phyloP scores from a whole-genome alignment of 306 rosid genomes.

The Cicer judaicum region DNA sequence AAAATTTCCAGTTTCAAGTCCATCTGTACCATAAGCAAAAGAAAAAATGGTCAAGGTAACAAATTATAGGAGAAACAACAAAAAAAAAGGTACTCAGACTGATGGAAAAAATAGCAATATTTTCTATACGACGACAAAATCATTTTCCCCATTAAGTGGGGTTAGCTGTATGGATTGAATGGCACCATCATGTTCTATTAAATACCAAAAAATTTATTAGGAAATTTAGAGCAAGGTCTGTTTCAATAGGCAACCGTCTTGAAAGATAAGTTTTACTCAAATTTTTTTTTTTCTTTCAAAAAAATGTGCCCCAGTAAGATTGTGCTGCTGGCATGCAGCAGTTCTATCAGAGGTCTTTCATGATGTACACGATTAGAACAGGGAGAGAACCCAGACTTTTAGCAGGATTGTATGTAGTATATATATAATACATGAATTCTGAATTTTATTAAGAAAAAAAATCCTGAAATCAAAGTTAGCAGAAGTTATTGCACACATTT shows the following conservation, averaged over 20 bases:
- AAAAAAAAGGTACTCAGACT: slow-evolving; percentile 27
- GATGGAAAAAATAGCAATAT: slow-evolving; percentile 30
- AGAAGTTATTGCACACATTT: slow-evolving; percentile 33
- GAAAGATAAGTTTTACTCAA: slow-evolving; percentile 18
- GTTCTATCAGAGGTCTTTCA: slow-evolving; percentile 9
- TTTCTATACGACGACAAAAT: slow-evolving; percentile 22
- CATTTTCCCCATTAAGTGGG: slow-evolving; percentile 1
- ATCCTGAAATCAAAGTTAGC: slow-evolving; percentile 28
- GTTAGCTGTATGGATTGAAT: slow-evolving; percentile 13
- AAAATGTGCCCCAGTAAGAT: slow-evolving; percentile 8
- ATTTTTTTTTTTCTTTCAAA: not conserved
- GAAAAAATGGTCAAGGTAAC: slow-evolving; percentile 43
- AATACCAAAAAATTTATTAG: slow-evolving; percentile 11
- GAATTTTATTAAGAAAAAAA: not conserved
- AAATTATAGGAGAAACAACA: slow-evolving; percentile 39
- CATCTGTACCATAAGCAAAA: slow-evolving; percentile 70
- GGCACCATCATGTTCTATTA: not conserved
- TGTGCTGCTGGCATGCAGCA: slow-evolving; percentile 22
- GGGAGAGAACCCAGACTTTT: slow-evolving; percentile 3
- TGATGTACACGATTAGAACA: slow-evolving; percentile 31
- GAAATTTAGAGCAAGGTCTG: slow-evolving; percentile 22
- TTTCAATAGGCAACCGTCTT: slow-evolving; percentile 11
- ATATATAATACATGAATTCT: slow-evolving; percentile 22
- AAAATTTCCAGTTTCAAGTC: slow-evolving; percentile 95
- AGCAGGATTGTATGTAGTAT: slow-evolving; percentile 12